A percentile compares a stretch with the other conserved stretches of the same genome.
Evolutionary conservation across 225 moss, liverwort and hornwort genomes (phyloP).

Genomic region (Physcomitrellopsis africana): DNA sequence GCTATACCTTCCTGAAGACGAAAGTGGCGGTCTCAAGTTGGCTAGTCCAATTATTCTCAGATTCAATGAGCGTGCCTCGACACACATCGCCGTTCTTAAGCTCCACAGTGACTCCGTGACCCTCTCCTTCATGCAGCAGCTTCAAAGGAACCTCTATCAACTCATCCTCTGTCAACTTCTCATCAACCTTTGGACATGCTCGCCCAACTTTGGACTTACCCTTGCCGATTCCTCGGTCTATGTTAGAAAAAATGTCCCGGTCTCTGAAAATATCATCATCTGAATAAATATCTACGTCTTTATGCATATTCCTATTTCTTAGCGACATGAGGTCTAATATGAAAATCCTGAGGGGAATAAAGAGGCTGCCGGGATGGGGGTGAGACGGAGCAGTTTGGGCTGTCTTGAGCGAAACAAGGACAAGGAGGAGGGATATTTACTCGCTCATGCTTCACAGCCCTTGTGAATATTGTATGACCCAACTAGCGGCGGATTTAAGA

Average conservation of each 20-base stretch:
- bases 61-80: conserved; percentile 73
- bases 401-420: background rate
- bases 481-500: background rate
- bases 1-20: conserved; percentile 29
- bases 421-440: background rate
- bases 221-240: background rate
- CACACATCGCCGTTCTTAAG: conserved; percentile 76
- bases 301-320: conserved; percentile 5
- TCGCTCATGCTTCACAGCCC: background rate
- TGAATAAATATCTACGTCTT: too few species aligned
- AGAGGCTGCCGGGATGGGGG: background rate
- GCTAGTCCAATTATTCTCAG: conserved; percentile 86
- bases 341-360: background rate
- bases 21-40: conserved; percentile 75
- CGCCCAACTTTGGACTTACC: background rate
- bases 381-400: background rate
- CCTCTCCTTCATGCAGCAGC: conserved; percentile 89
- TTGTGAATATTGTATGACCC: background rate
- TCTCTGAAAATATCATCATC: too few species aligned
- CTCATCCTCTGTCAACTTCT: conserved; percentile 33
- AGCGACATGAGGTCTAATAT: conserved; percentile 16
- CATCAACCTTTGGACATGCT: background rate
- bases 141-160: conserved; percentile 74
- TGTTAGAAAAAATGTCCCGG: too few species aligned
- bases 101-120: conserved; percentile 69